Evolutionary conservation across 177 flowering plant genomes (phyloP), one percentile per base, ranked within the genome.

Genomic region (Vitis hybrid): DNA sequence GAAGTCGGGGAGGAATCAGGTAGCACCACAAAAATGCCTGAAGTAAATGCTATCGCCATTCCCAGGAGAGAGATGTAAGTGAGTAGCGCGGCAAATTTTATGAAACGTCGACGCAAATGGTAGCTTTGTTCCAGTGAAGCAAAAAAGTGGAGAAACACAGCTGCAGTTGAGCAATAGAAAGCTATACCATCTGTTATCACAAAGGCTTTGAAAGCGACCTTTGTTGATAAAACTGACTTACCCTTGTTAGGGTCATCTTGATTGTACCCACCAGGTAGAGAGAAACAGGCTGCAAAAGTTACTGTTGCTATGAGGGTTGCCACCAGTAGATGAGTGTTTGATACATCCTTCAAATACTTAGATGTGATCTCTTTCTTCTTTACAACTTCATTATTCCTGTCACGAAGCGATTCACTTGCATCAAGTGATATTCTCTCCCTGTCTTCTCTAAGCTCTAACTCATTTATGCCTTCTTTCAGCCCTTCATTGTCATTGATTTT

Each of bases 281-380:
- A 70, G 72, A 88, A 84, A 14, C 82, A 85, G n/a, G 89, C 87
- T 3, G 82, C 66, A 59, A 80, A 88, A 15, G 89, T 80, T 24
- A 85, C 80, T 0, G 86, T 81, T 12, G 88, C 81, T 9, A 84
- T 65, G 2, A 86, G 77, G 0, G 75, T 74, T 52, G 87, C 78
- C 24, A 86, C 83, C 46, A 85, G n/a, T 49, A 78, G 56, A 16
- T 74, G 69, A 1, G 73, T 70, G 67, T 79, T 74, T 6, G 68
- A 56, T 16, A 57, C 12, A 15, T 70, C 72, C 60, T 62, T 70
- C 51, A 52, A 62, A 14, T 62, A 35, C 46, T 35, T 35, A 35
- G 46, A 35, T 35, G 46, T 35, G 46, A 35, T 35, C 1, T 35
- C 46, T 35, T 35, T 35, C 46, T 35, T 35, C 46, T 35, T 35